Conservation (phyloP, 2,329 filamentous ascomycete genomes). For the Chaetomiaceae sp. region DNA sequence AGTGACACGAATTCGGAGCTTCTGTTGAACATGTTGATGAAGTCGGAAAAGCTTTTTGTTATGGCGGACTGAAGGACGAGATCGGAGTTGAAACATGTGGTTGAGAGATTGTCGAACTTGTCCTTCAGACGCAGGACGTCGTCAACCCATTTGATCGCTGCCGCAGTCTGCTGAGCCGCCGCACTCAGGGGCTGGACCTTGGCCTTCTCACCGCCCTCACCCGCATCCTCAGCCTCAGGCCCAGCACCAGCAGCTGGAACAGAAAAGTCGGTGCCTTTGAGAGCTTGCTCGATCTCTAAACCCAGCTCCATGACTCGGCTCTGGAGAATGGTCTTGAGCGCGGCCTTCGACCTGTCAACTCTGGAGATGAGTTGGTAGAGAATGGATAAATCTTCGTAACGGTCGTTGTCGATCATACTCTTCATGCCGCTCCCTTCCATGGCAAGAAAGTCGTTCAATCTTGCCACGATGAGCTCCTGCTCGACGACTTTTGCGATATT, state of each 20-base stretch:
- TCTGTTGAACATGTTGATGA: conserved; percentile 85
- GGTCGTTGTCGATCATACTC: conserved; percentile 89
- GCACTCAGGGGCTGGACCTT: conserved; percentile 47
- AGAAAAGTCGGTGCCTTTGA: conserved; percentile 53
- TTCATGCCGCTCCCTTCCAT: conserved; percentile 80
- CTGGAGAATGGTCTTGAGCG: conserved; percentile 67
- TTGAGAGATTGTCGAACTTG: conserved; percentile 81
- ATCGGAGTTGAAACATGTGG: conserved; percentile 67
- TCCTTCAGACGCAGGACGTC: conserved; percentile 81
- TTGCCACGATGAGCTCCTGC: conserved; percentile 68
- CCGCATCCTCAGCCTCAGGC: conserved; percentile 44
- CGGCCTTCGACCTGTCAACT: conserved; percentile 68
- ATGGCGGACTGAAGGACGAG: conserved; percentile 74
- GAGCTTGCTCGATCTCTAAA: conserved; percentile 68
- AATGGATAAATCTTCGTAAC: conserved; percentile 69
- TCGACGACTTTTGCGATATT: conserved; percentile 78
- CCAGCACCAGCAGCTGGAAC: conserved; percentile 34
- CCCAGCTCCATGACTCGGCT: conserved; percentile 75
- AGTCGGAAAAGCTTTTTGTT: conserved; percentile 81
- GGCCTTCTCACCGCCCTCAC: conserved; percentile 41
- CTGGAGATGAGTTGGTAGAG: conserved; percentile 74
- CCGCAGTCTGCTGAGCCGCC: conserved; percentile 73
- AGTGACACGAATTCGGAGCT: conserved; percentile 91
- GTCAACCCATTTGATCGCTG: conserved; percentile 92
- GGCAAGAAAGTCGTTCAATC: conserved; percentile 75